Base-by-base conservation (phyloP, 2,329 filamentous ascomycete species). In the Pseudogymnoascus sp. region DNA sequence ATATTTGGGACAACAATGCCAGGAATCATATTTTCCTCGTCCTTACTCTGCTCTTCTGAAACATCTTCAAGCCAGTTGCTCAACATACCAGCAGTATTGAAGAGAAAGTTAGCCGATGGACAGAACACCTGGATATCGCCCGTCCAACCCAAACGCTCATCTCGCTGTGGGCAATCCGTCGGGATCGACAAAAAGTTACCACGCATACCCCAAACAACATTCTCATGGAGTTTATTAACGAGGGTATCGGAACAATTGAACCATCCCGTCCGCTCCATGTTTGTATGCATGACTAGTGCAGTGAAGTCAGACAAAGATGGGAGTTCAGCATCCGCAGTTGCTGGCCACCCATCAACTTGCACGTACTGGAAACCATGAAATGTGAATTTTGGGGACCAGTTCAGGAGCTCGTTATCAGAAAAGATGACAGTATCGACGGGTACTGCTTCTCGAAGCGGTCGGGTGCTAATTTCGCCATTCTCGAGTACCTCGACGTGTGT, bases 131-230 rank as follows among this genome's bases (percentile, higher is more conserved):
- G 71, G 10, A 75, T 72, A 63, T 77, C 75, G 2, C 77, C 77
- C 2, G 75, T 78, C 77, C 77, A 79, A 0, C 77, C 77, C 0
- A 79, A 62, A 1, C 77, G 70, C 63, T 79, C 76, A 59, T 79
- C 77, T 10, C 77, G 69, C 60, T 79, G 76, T 0, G 76, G 76
- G 64, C 76, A 79, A 63, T 79, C 76, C 0, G 76, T 79, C 2
- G 75, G 75, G 5, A 78, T 69, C 6, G 69, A 70, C 1, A 78
- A 60, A 60, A 79, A 78, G 58, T 79, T 79, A 2, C 76, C 74
- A 33, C 71, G 70, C 74, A 78, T 77, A 13, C 72, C 71, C 77
- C 77, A 79, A 19, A 70, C 63, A 3, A 75, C 72, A 58, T 80
- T 79, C 12, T 74, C 55, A 59, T 79, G 75, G 2, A 80, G 70